Base-by-base conservation (phyloP, 2,329 filamentous ascomycete genomes). In the Diaporthe vaccinii region DNA sequence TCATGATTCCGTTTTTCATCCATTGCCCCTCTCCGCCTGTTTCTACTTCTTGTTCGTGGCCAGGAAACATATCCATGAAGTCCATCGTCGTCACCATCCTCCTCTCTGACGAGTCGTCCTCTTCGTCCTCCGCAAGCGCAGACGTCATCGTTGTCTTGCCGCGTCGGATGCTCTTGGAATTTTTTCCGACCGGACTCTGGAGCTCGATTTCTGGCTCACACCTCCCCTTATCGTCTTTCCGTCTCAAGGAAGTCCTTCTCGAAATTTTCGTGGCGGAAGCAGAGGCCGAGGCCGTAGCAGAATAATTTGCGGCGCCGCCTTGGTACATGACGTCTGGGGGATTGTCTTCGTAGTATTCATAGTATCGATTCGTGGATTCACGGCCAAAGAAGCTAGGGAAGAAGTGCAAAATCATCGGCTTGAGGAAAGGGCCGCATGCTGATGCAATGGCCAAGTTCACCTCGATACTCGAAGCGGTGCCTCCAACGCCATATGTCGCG, bases 401-500 rank as follows among this genome's bases (percentile, higher is more conserved):
- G 58, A 55, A 44, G n/a, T 34, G 44, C 36, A 65, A 4, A 31
- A 25, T 17, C 10, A 59, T 2, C 22, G 51, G 46, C 39, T 25
- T 73, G 20, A 73, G 46, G 49, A 73, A 73, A 1, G 71, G 25
- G 41, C 75, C 22, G 81, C 83, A 80, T 5, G 79, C 79, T 15
- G 79, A 78, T 46, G 80, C 80, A 49, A 81, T 80, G 7, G 80
- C 79, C n/a, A 81, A 17, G 61, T 80, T 81, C 4, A 76, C 79
- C 71, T 81, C 80, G 39, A 80, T 79, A 39, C 78, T 78, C 6
- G 79, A 79, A 61, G 79, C 79, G 2, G 78, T 79, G 25, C 80
- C 79, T 15, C 77, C 76, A 34, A 80, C 78, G 51, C 78, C 77
- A 44, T 80, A 80, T 2, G 78, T 79, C 34, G 77, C 75, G 57